Evolutionary conservation across 1,139 yeast genomes (phyloP).

Genomic region (Wickerhamomyces sp.): DNA sequence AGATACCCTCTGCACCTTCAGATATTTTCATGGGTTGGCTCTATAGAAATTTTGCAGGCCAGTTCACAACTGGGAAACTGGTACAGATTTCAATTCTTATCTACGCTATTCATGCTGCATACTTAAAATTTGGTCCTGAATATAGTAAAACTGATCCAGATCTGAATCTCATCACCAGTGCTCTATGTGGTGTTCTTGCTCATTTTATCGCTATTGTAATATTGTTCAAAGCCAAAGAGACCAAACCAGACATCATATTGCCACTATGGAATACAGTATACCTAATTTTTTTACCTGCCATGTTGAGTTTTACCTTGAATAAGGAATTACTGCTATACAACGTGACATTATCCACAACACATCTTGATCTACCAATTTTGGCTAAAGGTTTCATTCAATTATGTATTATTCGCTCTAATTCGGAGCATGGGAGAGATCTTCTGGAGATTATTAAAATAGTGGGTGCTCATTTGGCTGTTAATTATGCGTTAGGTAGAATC

Average conservation of each 20-base stretch:
- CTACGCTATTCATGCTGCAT: conserved; percentile 12
- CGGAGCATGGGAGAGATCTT: conserved; percentile 10
- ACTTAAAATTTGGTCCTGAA: conserved; percentile 6
- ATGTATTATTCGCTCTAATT: conserved; percentile 19
- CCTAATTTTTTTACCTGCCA: conserved; percentile 18
- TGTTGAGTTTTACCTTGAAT: conserved; percentile 14
- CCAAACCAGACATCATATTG: conserved; percentile 3
- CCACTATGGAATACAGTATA: conserved; percentile 23
- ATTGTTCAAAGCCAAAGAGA: conserved; percentile 10
- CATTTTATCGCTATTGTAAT: conserved; percentile 16
- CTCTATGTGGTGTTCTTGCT: conserved; percentile 19
- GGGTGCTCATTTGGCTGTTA: conserved; percentile 22
- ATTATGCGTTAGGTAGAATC: conserved; percentile 22
- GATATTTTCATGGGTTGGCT: conserved; percentile 18
- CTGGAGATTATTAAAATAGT: conserved; percentile 20
- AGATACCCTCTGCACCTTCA: conserved; percentile 14
- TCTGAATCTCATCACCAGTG: conserved; percentile 15
- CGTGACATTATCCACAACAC: conserved; percentile 17
- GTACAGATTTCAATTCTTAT: conserved; percentile 16
- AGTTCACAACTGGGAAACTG: conserved; percentile 14
- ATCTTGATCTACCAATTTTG: conserved; percentile 17
- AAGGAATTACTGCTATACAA: conserved; percentile 19
- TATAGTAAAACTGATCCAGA: conserved; percentile 8
- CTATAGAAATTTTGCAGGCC: conserved; percentile 7
- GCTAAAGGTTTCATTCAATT: conserved; percentile 20